Base-by-base conservation (phyloP, 345 rosid genomes). In the Citrus sp. region DNA sequence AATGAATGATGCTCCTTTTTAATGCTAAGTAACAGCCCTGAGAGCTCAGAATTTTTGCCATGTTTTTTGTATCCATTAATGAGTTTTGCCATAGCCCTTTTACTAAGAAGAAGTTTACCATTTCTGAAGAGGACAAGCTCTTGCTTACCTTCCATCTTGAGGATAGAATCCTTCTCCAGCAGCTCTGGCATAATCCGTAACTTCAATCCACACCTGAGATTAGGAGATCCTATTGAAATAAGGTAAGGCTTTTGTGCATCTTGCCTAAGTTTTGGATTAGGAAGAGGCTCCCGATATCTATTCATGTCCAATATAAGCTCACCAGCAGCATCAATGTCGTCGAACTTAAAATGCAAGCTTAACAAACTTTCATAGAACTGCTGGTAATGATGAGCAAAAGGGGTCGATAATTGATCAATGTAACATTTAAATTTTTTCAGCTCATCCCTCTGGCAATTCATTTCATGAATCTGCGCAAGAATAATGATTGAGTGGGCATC, bases 381-480 rank as follows among this genome's bases (percentile, higher is more conserved):
- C 16, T 30, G 85, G 81, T 90, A 91, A 74, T 90, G 91, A 84
- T 78, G 80, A 82, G 86, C 78, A 84, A 89, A 74, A 72, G 84
- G 81, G 59, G 58, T 40, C 18, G 92, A 85, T 25, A 86, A 80
- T 35, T 34, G 77, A 83, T 86, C 89, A 32, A 95, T 79, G 77
- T 83, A 76, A 80, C 81, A 87, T 85, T 89, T 91, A 22, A 89
- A 84, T 84, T 89, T 93, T 82, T 79, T 92, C 75, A 95, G 73
- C 87, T 91, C 99, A 80, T 88, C 91, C 65, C 95, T 82, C 80
- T 82, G 92, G 27, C 88, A 94, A 84, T 92, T 93, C 88, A 89
- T 90, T 80, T 90, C 95, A 77, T 90, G 88, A 78, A 95, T 58
- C 75, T 68, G 86, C 13, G 91, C 89, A 83, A 91, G 85, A 25